phyloP scores from a whole-genome alignment of 495 filamentous ascomycete species.

The Penicillium mononematosum region DNA sequence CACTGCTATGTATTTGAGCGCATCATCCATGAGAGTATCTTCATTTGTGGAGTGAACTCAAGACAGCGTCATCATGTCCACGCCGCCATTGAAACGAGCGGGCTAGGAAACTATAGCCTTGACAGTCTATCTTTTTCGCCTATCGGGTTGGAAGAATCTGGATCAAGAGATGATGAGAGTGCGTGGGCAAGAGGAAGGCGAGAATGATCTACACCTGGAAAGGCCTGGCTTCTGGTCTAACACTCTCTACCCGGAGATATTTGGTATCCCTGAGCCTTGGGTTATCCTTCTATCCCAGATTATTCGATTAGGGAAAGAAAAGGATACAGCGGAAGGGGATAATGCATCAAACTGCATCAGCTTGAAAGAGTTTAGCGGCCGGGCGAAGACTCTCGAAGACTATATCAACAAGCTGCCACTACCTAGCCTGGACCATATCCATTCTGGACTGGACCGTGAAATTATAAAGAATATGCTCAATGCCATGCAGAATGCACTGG shows the following conservation, averaged over 20 bases:
- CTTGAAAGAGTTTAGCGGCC: conserved; percentile 22
- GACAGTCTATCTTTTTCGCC: conserved; percentile 28
- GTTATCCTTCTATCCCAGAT: conserved; percentile 25
- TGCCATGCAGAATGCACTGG: conserved; percentile 27
- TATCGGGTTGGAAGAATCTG: conserved; percentile 23
- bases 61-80: conserved; percentile 16
- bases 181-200: conserved; percentile 22
- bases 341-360: conserved; percentile 9
- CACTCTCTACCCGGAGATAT: conserved; percentile 30
- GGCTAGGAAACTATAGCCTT: conserved; percentile 20
- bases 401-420: conserved; percentile 21
- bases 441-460: conserved; percentile 14
- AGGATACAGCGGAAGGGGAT: conserved; percentile 20
- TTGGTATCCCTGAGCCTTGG: conserved; percentile 30
- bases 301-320: conserved; percentile 30
- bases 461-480: conserved; percentile 21
- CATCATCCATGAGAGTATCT: conserved; percentile 33
- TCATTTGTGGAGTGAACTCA: conserved; percentile 22
- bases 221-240: conserved; percentile 26
- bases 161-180: conserved; percentile 27
- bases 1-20: conserved; percentile 33
- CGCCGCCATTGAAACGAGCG: conserved; percentile 19
- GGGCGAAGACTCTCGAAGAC: conserved; percentile 25
- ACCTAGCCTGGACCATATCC: conserved; percentile 15
- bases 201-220: conserved; percentile 32